phyloP scores from a whole-genome alignment of 345 rosid genomes.

The Brassica napus region Da-Ae NC_063437.1:16040501-16041000 shows the following conservation, averaged over 20 bases:
- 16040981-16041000: not conserved
- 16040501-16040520: constrained; percentile 35
- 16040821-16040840: constrained; percentile 31
- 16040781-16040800: constrained; percentile 46
- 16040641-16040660: constrained; percentile 32
- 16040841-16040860: constrained; percentile 1
- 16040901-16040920: constrained; percentile 18
- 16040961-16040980: constrained; percentile 10
- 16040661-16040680: constrained; percentile 33
- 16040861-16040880: not conserved
- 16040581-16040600: not conserved
- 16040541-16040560: constrained; percentile 46
- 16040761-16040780: constrained; percentile 45
- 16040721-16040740: constrained; percentile 67
- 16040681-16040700: constrained; percentile 31
- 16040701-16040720: constrained; percentile 8
- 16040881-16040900: constrained; percentile 15
- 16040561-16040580: constrained; percentile 28
- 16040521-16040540: constrained; percentile 41
- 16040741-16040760: constrained; percentile 60
- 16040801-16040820: constrained; percentile 30
- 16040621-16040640: constrained; percentile 21
- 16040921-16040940: not conserved
- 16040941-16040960: constrained; percentile 35
- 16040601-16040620: constrained; percentile 12